Evolutionary conservation across 1,284 basidiomycete species (phyloP).

Genomic region (Phenoliferia sp.): DNA sequence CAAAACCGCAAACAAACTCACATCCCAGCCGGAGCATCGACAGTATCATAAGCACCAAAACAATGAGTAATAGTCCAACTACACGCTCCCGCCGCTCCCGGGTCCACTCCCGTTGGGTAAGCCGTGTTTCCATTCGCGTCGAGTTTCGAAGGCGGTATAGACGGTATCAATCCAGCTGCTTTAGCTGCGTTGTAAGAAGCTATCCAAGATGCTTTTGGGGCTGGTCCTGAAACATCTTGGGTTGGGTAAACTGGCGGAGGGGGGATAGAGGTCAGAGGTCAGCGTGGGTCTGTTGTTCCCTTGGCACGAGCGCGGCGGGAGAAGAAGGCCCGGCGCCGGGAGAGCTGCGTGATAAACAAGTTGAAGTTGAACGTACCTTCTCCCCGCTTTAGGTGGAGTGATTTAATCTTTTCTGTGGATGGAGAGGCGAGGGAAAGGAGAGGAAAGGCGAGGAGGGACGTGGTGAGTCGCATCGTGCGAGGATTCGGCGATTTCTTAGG

Average conservation of each 20-base stretch:
- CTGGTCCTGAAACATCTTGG: background rate
- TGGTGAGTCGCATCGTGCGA: no score
- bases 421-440: background rate
- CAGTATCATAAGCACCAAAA: background rate
- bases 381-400: background rate
- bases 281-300: background rate
- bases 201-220: constrained; percentile 9
- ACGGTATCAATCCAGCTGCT: constrained; percentile 22
- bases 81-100: background rate
- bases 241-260: background rate
- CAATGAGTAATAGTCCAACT: background rate
- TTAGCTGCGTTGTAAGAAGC: constrained; percentile 16
- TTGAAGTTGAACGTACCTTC: background rate
- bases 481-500: no score
- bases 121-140: background rate
- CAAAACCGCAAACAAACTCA: no score
- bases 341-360: constrained; percentile 4
- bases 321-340: background rate
- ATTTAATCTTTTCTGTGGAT: background rate
- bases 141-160: constrained; percentile 7
- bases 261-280: no score
- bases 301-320: no score
- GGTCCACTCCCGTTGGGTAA: background rate
- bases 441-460: background rate
- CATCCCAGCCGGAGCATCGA: background rate